phyloP scores from a whole-genome alignment of 2,329 filamentous ascomycete species.

The Apiospora sp. region DNA sequence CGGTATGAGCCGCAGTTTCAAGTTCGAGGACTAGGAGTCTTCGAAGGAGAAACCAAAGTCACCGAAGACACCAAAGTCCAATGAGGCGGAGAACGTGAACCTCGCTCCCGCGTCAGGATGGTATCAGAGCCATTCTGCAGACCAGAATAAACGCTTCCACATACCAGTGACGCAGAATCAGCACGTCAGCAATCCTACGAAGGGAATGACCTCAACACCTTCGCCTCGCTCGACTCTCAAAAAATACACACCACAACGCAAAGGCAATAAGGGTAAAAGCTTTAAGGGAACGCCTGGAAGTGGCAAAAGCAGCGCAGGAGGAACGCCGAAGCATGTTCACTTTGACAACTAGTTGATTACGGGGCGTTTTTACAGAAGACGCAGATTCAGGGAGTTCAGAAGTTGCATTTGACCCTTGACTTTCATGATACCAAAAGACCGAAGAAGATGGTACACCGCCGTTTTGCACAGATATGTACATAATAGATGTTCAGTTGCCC shows the following conservation, averaged over 20 bases:
- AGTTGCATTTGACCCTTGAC: conserved; percentile 6
- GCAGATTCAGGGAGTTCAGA: conserved; percentile 17
- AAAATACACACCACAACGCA: not conserved
- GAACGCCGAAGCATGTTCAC: not conserved
- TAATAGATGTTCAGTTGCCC: conserved; percentile 2
- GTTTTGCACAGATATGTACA: conserved; percentile 16
- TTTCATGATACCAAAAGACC: conserved; percentile 21
- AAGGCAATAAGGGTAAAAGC: not conserved
- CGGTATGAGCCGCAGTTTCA: conserved; percentile 81
- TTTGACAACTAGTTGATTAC: not conserved
- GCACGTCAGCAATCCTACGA: conserved; percentile 2
- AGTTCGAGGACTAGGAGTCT: conserved; percentile 70
- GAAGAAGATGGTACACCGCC: not conserved
- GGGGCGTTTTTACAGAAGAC: not conserved
- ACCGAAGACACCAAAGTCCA: not conserved
- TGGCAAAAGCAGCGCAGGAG: not conserved
- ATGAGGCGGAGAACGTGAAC: not conserved
- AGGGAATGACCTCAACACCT: not conserved
- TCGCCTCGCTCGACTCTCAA: not conserved
- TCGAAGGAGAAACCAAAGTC: not conserved
- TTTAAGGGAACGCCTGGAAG: not conserved
- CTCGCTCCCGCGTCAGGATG: not conserved
- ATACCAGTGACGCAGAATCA: conserved; percentile 6
- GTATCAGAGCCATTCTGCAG: not conserved
- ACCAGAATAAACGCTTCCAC: not conserved